Conservation (phyloP, 371 early-diverging fungal species). For the Massospora cicadina region DNA sequence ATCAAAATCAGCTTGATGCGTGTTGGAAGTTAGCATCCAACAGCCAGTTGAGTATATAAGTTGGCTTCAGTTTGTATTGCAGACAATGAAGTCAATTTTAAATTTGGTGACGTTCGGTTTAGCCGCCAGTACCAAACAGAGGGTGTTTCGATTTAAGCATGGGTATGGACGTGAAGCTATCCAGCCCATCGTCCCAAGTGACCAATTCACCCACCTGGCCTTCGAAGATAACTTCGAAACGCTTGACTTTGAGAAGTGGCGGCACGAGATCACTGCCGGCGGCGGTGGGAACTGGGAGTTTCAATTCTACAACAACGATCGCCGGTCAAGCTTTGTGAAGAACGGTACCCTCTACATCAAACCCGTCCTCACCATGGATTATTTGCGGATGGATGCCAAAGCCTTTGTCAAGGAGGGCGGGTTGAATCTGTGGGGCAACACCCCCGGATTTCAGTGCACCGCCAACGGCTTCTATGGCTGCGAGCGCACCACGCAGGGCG, state of each 20-base stretch:
- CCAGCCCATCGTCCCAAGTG: too few relatives aligned
- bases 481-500: conserved; percentile 25
- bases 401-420: conserved; percentile 15
- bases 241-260: conserved; percentile 5
- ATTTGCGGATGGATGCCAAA: conserved; percentile 14
- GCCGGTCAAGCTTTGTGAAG: conserved; percentile 39
- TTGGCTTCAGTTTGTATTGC: too few relatives aligned
- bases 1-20: too few relatives aligned
- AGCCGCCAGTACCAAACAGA: too few relatives aligned
- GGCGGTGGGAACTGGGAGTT: conserved; percentile 29
- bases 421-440: conserved; percentile 19
- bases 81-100: too few relatives aligned
- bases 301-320: conserved; percentile 33
- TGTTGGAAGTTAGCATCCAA: too few relatives aligned
- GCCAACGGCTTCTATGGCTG: conserved; percentile 27
- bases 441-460: conserved; percentile 20
- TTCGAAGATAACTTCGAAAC: conserved; percentile 10
- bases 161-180: too few relatives aligned
- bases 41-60: too few relatives aligned
- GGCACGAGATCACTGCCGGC: conserved; percentile 7
- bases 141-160: too few relatives aligned
- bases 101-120: too few relatives aligned
- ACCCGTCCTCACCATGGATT: conserved; percentile 34
- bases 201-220: too few relatives aligned
- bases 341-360: conserved; percentile 40